phyloP scores from a whole-genome alignment of 495 filamentous ascomycete species.

The Neohortaea acidophila region DNA sequence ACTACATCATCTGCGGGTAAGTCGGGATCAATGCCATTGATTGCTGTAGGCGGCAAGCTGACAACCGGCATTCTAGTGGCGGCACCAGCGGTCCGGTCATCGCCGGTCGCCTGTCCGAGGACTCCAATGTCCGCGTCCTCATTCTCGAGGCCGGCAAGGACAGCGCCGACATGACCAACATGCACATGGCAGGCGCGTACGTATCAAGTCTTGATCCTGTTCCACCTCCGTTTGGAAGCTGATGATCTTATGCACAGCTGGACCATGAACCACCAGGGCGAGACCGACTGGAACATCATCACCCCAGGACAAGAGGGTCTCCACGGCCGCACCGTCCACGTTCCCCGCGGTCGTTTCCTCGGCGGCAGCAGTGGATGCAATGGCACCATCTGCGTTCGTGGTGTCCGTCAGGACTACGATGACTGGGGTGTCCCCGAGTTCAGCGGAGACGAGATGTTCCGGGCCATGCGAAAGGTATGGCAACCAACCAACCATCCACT shows the following conservation, averaged over 20 bases:
- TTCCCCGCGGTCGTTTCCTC: constrained; percentile 39
- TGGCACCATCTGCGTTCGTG: constrained; percentile 47
- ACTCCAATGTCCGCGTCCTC: constrained; percentile 32
- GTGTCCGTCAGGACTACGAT: constrained; percentile 44
- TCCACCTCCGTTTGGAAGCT: background rate
- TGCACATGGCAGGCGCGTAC: constrained; percentile 16
- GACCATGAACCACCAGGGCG: constrained; percentile 6
- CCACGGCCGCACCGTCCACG: constrained; percentile 14
- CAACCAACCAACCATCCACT: too few species aligned
- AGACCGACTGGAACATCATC: constrained; percentile 19
- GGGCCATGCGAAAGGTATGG: constrained; percentile 35
- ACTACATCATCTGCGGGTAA: constrained; percentile 11
- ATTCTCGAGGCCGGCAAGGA: constrained; percentile 34
- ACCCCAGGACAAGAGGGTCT: too few species aligned
- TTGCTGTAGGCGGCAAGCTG: constrained; percentile 2
- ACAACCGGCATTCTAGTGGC: constrained; percentile 17
- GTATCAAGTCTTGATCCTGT: background rate
- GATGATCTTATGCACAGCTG: constrained; percentile 1
- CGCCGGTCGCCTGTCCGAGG: constrained; percentile 35
- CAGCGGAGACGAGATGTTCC: constrained; percentile 39
- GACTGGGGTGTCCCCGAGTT: constrained; percentile 43
- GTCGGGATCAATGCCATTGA: background rate
- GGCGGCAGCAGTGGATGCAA: constrained; percentile 46
- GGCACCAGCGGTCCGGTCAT: constrained; percentile 36
- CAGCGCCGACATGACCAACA: constrained; percentile 20